Base-by-base conservation (phyloP, 352 stramenopile genomes). In the Globisporangium radiosum region DNA sequence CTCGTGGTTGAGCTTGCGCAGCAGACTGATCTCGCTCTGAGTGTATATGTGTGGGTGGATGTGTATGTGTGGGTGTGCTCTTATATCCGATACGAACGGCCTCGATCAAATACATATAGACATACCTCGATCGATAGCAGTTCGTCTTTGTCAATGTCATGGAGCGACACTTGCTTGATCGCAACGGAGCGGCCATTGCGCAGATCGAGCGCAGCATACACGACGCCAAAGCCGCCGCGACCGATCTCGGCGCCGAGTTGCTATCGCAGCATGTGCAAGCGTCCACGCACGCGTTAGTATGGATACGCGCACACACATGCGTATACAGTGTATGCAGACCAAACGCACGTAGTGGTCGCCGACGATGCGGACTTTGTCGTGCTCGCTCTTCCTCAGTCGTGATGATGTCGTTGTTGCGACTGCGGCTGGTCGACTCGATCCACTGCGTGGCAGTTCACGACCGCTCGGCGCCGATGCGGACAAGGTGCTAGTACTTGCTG, bases 1-100 rank as follows among this genome's bases (percentile, higher is more conserved):
- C 52, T 92, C 83, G 60, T 98, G 93, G 47, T 97, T 92, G 15
- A 98, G 73, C 67, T 96, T 97, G 57, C 87, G 84, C 48, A 98
- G 75, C 56, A 98, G 70, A 58, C 86, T 92, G 63, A 98, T 95
- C 72, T 98, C 92, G 61, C 71, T 86, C 73, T 95, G 17, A 52
- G 25, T 2, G n/a, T 1, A 43, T 5, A 33, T 8, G 52, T 39
- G 14, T 14, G 1, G 7, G 10, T 19, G 14, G 45, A 5, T 42
- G 25, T 4, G 17, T 38, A 15, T 25, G 6, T 0, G 7, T 7
- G 15, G 13, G 15, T 17, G 33, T 7, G 9, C 39, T 9, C 39
- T 10, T 0, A 38, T 4, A 52, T 36, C 19, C 17, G 17, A 19
- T 19, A 19, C 17, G 17, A 19, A 19, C 17, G 17, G 17, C 17